Percentiles rank a stretch among this genome's conserved stretches.
phyloP scores from a whole-genome alignment of 106 monocot genomes.

The Acorus calamus region DNA sequence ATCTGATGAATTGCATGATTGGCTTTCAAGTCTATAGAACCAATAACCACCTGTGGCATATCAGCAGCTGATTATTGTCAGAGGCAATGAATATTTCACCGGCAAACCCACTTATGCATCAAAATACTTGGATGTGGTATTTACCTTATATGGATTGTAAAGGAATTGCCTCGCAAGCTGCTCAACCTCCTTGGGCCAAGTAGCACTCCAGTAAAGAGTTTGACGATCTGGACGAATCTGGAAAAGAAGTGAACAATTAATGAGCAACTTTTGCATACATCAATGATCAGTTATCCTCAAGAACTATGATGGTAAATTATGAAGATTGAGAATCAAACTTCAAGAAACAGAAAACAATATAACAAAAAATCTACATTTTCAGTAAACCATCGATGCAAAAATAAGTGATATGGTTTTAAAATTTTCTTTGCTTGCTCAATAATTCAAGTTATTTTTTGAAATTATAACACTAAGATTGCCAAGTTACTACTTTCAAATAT shows the following conservation, averaged over 20 bases:
- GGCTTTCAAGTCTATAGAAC: conserved; percentile 89
- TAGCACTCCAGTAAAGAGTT: conserved; percentile 98
- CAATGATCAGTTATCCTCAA: background rate
- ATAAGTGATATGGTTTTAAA: too few species aligned
- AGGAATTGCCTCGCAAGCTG: conserved; percentile 83
- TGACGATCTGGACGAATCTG: conserved; percentile 97
- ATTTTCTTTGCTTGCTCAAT: too few species aligned
- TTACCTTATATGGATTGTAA: conserved; percentile 88
- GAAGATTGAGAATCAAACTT: too few species aligned
- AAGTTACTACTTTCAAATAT: too few species aligned
- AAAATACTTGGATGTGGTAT: background rate
- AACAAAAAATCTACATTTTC: background rate
- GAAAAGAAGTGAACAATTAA: conserved; percentile 1
- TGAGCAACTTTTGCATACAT: too few species aligned
- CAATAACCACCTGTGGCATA: conserved; percentile 72
- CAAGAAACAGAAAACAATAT: background rate
- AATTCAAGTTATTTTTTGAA: too few species aligned
- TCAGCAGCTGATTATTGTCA: conserved; percentile 19
- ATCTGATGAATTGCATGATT: conserved; percentile 94
- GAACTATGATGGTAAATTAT: too few species aligned
- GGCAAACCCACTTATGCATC: conserved; percentile 17
- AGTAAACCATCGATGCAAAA: background rate
- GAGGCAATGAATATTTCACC: conserved; percentile 6
- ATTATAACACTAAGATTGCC: too few species aligned
- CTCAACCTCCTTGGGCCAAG: conserved; percentile 99